Conservation (phyloP, 177 flowering plant species). For the Vitis hybrid region DNA sequence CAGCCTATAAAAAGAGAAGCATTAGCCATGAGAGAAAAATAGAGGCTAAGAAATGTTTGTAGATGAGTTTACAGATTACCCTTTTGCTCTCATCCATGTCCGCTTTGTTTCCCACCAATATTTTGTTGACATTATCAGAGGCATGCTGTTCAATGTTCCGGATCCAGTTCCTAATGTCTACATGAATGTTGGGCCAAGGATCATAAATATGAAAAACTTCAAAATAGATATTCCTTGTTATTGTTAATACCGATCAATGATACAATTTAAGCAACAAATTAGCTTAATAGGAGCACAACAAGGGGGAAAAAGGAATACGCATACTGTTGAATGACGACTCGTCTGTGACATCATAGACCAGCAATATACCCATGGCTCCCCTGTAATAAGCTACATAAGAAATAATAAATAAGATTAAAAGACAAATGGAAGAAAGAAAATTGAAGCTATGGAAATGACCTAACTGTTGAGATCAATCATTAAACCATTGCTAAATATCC, state of each 20-base stretch:
- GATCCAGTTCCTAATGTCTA: slow-evolving; percentile 76
- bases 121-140: slow-evolving; percentile 67
- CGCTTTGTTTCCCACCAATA: slow-evolving; percentile 73
- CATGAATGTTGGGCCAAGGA: slow-evolving; percentile 10
- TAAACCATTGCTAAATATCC: too few species aligned
- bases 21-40: background rate
- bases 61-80: slow-evolving; percentile 30
- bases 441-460: background rate
- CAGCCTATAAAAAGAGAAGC: slow-evolving; percentile 39
- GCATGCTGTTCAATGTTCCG: slow-evolving; percentile 69
- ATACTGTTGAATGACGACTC: slow-evolving; percentile 25
- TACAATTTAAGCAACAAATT: too few species aligned
- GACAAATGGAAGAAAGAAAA: too few species aligned
- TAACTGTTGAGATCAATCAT: background rate
- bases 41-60: background rate
- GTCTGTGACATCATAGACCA: slow-evolving; percentile 66
- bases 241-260: too few species aligned
- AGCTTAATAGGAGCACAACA: too few species aligned
- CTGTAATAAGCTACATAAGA: slow-evolving; percentile 53
- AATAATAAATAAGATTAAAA: background rate
- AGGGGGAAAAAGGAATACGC: background rate
- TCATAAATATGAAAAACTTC: slow-evolving; percentile 10
- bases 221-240: background rate
- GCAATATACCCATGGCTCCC: slow-evolving; percentile 70
- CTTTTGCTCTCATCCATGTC: slow-evolving; percentile 83